Percentiles rank a stretch among this genome's conserved stretches.
These are phyloP conservation scores for Cutaneotrichosporon cavernicola DNA, from an alignment of 1,284 basidiomycete species.

Conservation along the genomic window DNA sequence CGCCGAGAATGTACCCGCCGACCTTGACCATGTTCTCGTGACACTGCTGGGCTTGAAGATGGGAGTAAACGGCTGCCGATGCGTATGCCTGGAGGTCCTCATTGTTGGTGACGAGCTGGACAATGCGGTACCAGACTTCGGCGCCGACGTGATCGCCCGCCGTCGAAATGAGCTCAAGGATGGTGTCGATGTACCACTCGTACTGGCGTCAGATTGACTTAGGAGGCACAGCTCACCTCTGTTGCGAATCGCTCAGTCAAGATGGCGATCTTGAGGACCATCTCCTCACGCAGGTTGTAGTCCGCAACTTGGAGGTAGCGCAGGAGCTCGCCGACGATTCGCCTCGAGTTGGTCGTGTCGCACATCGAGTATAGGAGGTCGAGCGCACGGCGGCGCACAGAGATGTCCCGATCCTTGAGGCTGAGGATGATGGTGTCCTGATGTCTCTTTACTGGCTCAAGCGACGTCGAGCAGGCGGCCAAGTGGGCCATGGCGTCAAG, in stretches of 20 bases:
- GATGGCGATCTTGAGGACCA: conserved; percentile 98
- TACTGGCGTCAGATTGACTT: conserved; percentile 56
- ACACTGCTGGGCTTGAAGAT: conserved; percentile 80
- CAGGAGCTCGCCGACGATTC: conserved; percentile 91
- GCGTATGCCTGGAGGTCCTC: conserved; percentile 96
- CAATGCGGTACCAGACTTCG: conserved; percentile 98
- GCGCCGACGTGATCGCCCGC: conserved; percentile 98
- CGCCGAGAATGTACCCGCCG: conserved; percentile 95
- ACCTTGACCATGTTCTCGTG: conserved; percentile 98
- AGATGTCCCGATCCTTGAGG: conserved; percentile 94
- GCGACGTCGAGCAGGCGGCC: conserved; percentile 83
- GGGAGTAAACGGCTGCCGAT: conserved; percentile 86
- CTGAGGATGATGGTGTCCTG: conserved; percentile 93
- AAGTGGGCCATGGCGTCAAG: conserved; percentile 98
- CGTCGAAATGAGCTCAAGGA: conserved; percentile 88
- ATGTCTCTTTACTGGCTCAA: conserved; percentile 91
- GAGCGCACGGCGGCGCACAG: conserved; percentile 86
- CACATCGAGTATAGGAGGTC: conserved; percentile 99
- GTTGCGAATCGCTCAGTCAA: conserved; percentile 96
- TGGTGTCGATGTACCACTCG: conserved; percentile 96
- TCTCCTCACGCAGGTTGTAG: conserved; percentile 92
- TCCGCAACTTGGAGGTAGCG: conserved; percentile 92
- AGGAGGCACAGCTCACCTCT: conserved; percentile 55
- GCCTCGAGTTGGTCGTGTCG: conserved; percentile 89
- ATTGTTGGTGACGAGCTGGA: conserved; percentile 98